A percentile compares a stretch with the other conserved stretches of the same genome.
phyloP scores from a whole-genome alignment of 371 early-diverging fungal genomes.

The Encephalitozoon cuniculi region DNA sequence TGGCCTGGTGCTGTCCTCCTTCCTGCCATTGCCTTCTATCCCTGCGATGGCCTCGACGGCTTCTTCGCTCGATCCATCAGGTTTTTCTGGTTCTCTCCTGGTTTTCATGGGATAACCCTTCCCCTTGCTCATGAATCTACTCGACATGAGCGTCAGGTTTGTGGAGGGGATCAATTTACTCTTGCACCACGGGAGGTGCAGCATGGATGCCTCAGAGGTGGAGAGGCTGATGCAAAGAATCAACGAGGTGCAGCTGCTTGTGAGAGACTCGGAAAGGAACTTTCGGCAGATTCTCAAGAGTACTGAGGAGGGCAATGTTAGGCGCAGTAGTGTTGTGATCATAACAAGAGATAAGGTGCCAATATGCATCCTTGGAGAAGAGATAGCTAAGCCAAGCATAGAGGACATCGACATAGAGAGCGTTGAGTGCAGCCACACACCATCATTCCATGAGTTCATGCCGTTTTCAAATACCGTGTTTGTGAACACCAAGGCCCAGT shows the following conservation, averaged over 20 bases:
- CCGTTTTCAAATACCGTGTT: neutral
- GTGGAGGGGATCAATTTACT: slow-evolving; percentile 23
- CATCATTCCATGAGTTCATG: neutral
- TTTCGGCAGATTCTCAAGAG: neutral
- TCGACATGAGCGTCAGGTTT: slow-evolving; percentile 15
- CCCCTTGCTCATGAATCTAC: slow-evolving; percentile 7
- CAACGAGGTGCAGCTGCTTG: neutral
- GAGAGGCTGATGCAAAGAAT: neutral
- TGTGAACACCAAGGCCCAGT: slow-evolving; percentile 5
- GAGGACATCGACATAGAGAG: neutral
- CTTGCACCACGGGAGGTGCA: neutral
- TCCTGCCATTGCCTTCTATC: neutral
- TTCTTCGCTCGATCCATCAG: neutral
- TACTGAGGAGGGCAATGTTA: neutral
- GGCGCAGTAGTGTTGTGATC: neutral
- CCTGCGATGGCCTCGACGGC: neutral
- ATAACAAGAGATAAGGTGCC: slow-evolving; percentile 8
- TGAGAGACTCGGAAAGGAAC: neutral
- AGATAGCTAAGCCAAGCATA: slow-evolving; percentile 27
- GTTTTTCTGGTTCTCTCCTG: neutral
- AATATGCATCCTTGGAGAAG: neutral
- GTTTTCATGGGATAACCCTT: slow-evolving; percentile 9
- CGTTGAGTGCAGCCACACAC: neutral
- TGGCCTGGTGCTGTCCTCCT: neutral
- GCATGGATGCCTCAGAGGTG: neutral